Evolutionary conservation across 495 filamentous ascomycete genomes (phyloP), one percentile per base, ranked within the genome.

Genomic region (Aspergillus asperescens): DNA sequence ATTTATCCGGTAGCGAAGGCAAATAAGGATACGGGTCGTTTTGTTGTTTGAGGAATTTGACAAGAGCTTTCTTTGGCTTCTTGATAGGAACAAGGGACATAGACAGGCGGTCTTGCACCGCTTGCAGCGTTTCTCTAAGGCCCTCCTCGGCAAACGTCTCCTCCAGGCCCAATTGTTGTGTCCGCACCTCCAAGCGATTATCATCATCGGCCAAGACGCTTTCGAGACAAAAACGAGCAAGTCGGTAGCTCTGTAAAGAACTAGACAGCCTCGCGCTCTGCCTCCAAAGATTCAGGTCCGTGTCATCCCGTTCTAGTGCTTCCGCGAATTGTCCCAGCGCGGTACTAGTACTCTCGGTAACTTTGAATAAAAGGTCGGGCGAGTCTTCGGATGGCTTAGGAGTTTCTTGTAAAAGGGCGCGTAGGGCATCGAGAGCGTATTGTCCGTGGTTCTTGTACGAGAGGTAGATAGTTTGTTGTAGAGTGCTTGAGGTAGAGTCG

Each of bases 361-460:
- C 55, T 22, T 61, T 65, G 10, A 23, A 58, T 28, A 68, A 63
- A 12, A 76, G 62, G 5, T 70, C 64, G 28, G 68, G 34, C 15
- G 77, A 65, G 23, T 69, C 54, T 1, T 78, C 67, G 6, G 67
- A 50, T 0, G 65, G 58, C 27, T 68, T 46, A 1, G 65, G 50
- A 1, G 52, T 44, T 7, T 62, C 54, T 18, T 63, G 57, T 7
- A 74, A 39, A 7, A 56, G 40, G 9, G 71, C 64, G 27, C 81
- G 82, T 16, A 95, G 74, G 45, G 78, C 75, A 58, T 98, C 93
- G 22, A 98, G 74, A 19, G 84, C 68, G 63, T 90, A 97, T 61
- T 95, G 85, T 44, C 90, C 94, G 69, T 91, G 83, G 64, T 96
- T 97, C 62, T 99, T 99, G 74, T 90, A 89, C 4, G 92, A 84